Base-by-base conservation (phyloP, 306 rosid genomes). In the Albizia julibrissin region DNA sequence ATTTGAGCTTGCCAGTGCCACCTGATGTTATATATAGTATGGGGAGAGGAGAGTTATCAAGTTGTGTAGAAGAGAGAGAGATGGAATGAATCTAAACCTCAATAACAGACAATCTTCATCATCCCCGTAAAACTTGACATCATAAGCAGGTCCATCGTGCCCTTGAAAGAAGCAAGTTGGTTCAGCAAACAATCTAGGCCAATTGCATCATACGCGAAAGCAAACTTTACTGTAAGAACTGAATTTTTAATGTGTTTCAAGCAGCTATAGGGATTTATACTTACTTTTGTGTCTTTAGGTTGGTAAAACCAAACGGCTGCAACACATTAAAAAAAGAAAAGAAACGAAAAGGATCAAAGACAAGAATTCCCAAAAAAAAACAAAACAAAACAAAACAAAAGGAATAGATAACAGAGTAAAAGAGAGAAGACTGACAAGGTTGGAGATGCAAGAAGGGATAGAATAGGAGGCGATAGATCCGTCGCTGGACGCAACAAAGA, bases 91-190 rank as follows among this genome's bases (percentile, higher is more conserved):
- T 37, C 62, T n/a, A 82, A 80, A 95, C 98, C 98, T 95, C 72
- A 95, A 76, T 77, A 93, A 83, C 76, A 93, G 58, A 62, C 97
- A 69, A 81, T 89, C 88, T 49, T 95, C 89, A 6, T 84, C 91
- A 15, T 86, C 78, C 10, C 97, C 93, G 1, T 90, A 95, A 80
- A 95, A 93, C 33, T 93, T 93, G 84, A 88, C 82, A 88, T 95
- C 99, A 77, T 95, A 95, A 2, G 91, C 86, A 77, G 99, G 95
- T 56, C 98, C 99, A 43, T 85, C 88, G 68, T 95, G 98, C 50
- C 90, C 98, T 89, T 86, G 90, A 80, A 93, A 78, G 69, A 85
- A 88, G 89, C 91, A 87, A 78, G 75, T 69, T 16, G 98, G 97
- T 82, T 91, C 91, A 65, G 91, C 97, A 75, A 87, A 83, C 52